Evolutionary conservation across 352 stramenopile genomes (phyloP).

Genomic region (Thalassiosira hispida): DNA sequence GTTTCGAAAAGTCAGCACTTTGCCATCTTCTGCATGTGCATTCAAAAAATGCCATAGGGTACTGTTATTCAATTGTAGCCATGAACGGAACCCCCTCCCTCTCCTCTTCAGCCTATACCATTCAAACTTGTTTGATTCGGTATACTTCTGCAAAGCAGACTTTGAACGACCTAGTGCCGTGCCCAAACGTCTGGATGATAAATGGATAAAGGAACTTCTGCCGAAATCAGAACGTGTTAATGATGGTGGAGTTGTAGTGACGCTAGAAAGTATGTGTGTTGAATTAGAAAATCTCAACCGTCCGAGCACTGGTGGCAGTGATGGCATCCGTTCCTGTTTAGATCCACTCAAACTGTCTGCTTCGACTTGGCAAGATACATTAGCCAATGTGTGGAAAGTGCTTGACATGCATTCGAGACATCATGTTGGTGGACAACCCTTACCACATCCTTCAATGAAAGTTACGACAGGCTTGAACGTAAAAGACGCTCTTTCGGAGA

Average conservation of each 20-base stretch:
- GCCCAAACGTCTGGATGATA: slow-evolving; percentile 49
- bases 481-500: slow-evolving; percentile 30
- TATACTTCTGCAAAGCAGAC: slow-evolving; percentile 73
- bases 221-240: neutral
- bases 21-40: neutral
- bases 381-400: slow-evolving; percentile 67
- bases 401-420: slow-evolving; percentile 34
- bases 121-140: slow-evolving; percentile 54
- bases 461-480: slow-evolving; percentile 24
- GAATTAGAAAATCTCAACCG: slow-evolving; percentile 5
- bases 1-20: slow-evolving; percentile 45
- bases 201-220: slow-evolving; percentile 49
- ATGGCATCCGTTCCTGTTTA: slow-evolving; percentile 2
- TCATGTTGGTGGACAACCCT: neutral
- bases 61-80: slow-evolving; percentile 81
- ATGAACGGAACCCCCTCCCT: slow-evolving; percentile 78
- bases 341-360: slow-evolving; percentile 7
- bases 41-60: slow-evolving; percentile 9
- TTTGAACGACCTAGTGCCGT: slow-evolving; percentile 70
- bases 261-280: slow-evolving; percentile 38
- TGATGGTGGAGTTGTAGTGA: neutral
- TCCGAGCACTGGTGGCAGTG: neutral
- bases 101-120: slow-evolving; percentile 54
- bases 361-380: slow-evolving; percentile 71
- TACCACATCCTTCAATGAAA: slow-evolving; percentile 15